Evolutionary conservation across 768 basidiomycete genomes (phyloP).

Genomic region (Clathrus columnatus): DNA sequence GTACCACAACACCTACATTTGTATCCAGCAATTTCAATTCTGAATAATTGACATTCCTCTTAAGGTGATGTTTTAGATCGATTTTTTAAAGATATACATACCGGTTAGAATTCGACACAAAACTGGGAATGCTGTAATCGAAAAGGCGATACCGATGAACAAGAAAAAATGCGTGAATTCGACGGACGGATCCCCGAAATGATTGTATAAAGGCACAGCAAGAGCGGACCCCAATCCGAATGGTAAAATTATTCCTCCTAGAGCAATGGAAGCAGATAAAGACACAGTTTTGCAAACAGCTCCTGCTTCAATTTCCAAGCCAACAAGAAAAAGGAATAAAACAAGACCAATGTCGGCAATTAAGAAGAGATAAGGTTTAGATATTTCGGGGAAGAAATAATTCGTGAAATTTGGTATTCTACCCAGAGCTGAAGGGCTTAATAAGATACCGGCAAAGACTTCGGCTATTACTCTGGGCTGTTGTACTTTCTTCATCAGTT

Average conservation of each 20-base stretch:
- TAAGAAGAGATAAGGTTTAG: background rate
- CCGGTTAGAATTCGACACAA: constrained; percentile 27
- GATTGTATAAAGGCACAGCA: constrained; percentile 31
- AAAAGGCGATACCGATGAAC: constrained; percentile 35
- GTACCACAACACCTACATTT: constrained; percentile 34
- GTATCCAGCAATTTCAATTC: constrained; percentile 35
- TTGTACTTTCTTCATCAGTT: background rate
- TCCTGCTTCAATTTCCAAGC: constrained; percentile 1
- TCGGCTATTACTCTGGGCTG: constrained; percentile 5
- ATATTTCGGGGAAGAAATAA: background rate
- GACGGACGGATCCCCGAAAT: constrained; percentile 23
- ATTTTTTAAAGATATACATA: background rate
- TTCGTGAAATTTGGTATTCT: constrained; percentile 1
- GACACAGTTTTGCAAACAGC: constrained; percentile 17
- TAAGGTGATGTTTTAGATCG: constrained; percentile 10
- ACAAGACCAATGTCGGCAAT: constrained; percentile 1
- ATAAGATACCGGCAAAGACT: background rate
- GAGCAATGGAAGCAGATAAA: constrained; percentile 21
- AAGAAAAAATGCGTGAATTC: constrained; percentile 37
- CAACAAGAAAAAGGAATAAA: constrained; percentile 7
- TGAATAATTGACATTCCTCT: constrained; percentile 12
- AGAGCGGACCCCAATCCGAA: constrained; percentile 36
- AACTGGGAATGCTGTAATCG: constrained; percentile 19
- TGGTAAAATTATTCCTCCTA: constrained; percentile 32
- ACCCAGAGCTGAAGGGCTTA: background rate